Percentiles rank a stretch among this genome's conserved stretches.
phyloP scores from a whole-genome alignment of 192 early-diverging fungal species.

The Dissophora ornata region DNA sequence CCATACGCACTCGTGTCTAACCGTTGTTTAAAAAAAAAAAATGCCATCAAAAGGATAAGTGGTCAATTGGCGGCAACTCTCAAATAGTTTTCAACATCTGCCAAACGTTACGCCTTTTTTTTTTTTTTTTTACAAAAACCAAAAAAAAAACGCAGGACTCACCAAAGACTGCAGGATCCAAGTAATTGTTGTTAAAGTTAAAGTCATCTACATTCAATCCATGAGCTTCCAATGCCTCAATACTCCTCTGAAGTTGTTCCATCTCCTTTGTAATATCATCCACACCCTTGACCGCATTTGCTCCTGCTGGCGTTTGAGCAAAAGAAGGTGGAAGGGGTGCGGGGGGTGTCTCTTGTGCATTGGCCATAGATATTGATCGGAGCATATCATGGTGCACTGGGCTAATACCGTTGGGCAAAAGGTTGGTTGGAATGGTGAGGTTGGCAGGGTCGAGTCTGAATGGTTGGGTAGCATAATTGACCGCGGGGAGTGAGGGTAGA shows the following conservation, averaged over 20 bases:
- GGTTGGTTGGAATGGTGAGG: slow-evolving; percentile 25
- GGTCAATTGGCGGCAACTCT: not conserved
- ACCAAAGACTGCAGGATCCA: slow-evolving; percentile 26
- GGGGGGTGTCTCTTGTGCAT: slow-evolving; percentile 13
- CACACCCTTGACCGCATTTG: slow-evolving; percentile 27
- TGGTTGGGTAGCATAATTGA: slow-evolving; percentile 6
- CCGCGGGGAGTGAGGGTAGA: not conserved
- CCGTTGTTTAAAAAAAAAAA: not conserved
- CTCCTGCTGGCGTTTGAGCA: slow-evolving; percentile 38
- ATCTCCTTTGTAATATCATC: slow-evolving; percentile 45
- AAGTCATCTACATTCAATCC: slow-evolving; percentile 40
- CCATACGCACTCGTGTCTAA: slow-evolving; percentile 18
- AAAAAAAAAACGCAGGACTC: not conserved
- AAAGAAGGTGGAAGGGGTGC: slow-evolving; percentile 39
- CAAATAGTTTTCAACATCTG: too few species aligned
- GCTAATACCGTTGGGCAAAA: slow-evolving; percentile 35
- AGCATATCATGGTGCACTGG: slow-evolving; percentile 44
- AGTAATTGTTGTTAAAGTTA: slow-evolving; percentile 36
- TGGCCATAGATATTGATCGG: slow-evolving; percentile 46
- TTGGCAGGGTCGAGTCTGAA: slow-evolving; percentile 37
- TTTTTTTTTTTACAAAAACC: not conserved
- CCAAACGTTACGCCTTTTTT: too few species aligned
- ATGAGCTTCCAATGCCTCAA: slow-evolving; percentile 42
- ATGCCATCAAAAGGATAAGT: not conserved
- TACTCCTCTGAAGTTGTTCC: slow-evolving; percentile 43